Conservation (phyloP, 805 yeast genomes). For the Cyberlindnera mycetangii region DNA sequence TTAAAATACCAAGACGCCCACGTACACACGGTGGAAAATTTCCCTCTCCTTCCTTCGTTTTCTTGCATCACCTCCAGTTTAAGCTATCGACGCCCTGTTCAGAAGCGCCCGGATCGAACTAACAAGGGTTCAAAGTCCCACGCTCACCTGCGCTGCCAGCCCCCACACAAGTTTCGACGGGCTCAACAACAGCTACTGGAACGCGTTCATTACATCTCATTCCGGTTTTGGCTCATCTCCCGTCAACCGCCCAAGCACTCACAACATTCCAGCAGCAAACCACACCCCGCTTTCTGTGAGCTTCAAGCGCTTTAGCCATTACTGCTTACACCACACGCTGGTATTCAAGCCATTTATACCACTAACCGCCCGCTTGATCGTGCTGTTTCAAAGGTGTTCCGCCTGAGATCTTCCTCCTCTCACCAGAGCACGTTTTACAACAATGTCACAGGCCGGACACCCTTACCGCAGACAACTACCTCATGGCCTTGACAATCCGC, state of each 20-base stretch:
- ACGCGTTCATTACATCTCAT: background rate
- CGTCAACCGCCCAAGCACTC: background rate
- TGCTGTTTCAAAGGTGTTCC: too few species aligned
- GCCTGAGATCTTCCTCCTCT: background rate
- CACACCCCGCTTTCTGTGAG: background rate
- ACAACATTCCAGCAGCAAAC: background rate
- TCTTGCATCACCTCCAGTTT: too few species aligned
- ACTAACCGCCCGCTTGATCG: background rate
- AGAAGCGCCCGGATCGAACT: too few species aligned
- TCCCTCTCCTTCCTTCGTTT: too few species aligned
- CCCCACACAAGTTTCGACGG: too few species aligned
- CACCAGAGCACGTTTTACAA: background rate
- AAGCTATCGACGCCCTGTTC: too few species aligned
- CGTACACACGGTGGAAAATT: too few species aligned
- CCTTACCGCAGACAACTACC: slow-evolving; percentile 12
- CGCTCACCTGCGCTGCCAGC: too few species aligned
- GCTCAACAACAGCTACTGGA: too few species aligned
- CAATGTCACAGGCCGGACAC: slow-evolving; percentile 7
- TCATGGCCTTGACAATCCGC: background rate
- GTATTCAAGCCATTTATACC: background rate
- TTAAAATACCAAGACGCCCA: too few species aligned
- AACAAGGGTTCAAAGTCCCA: too few species aligned
- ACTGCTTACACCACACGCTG: background rate
- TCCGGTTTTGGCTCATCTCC: background rate
- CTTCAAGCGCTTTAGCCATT: background rate